Evolutionary conservation across 176 grass and related monocot genomes (phyloP).

Genomic region (Triticum timopheevii): DNA sequence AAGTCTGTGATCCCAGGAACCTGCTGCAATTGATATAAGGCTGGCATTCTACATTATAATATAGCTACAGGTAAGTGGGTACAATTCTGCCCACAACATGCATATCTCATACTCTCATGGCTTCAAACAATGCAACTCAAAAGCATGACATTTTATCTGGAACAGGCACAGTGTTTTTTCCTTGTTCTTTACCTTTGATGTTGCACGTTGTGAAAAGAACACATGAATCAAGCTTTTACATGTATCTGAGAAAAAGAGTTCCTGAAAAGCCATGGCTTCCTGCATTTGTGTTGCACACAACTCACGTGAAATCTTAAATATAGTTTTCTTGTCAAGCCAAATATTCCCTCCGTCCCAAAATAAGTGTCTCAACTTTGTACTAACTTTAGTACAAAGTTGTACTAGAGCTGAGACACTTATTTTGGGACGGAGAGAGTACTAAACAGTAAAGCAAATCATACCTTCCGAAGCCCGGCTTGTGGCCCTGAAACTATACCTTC

Average conservation of each 20-base stretch:
- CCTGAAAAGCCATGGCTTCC: conserved; percentile 76
- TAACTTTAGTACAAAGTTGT: too few species aligned
- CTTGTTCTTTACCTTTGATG: conserved; percentile 62
- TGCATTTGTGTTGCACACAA: conserved; percentile 33
- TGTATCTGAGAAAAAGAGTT: conserved; percentile 70
- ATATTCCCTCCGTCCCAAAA: neutral
- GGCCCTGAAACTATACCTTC: conserved; percentile 80
- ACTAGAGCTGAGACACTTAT: too few species aligned
- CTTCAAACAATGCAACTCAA: neutral
- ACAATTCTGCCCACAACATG: neutral
- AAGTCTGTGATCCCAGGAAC: conserved; percentile 79
- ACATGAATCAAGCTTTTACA: conserved; percentile 84
- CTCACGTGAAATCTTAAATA: neutral
- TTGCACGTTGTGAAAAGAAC: conserved; percentile 74
- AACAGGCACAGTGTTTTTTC: neutral
- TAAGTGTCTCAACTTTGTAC: too few species aligned
- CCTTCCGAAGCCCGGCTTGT: conserved; percentile 78
- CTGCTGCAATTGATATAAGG: conserved; percentile 31
- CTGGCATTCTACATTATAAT: neutral
- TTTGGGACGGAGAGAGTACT: too few species aligned
- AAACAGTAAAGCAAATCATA: conserved; percentile 12
- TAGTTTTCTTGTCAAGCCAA: conserved; percentile 1
- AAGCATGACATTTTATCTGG: neutral
- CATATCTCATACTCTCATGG: neutral
- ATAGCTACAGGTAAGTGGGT: neutral